A percentile compares a stretch with the other conserved stretches of the same genome.
phyloP scores from a whole-genome alignment of 129 eudicot species.

The Escallonia herrerae region DNA sequence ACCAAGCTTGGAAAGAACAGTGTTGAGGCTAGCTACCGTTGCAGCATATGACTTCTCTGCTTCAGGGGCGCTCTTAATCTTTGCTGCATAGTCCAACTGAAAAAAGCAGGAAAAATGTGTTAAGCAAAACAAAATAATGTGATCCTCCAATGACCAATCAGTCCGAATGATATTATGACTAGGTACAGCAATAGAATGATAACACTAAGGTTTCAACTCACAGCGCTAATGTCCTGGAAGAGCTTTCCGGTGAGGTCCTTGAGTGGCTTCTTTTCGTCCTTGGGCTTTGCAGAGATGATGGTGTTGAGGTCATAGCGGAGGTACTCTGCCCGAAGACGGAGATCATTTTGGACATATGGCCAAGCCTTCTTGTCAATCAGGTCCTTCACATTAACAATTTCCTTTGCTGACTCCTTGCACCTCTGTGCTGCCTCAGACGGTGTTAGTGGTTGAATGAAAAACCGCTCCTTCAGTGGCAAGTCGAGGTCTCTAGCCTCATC shows the following conservation, averaged over 20 bases:
- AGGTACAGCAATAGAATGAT: neutral
- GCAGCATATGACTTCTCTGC: constrained; percentile 91
- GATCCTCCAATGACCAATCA: neutral
- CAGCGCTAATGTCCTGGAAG: constrained; percentile 51
- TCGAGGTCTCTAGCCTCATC: constrained; percentile 78
- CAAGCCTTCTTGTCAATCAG: constrained; percentile 87
- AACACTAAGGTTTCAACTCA: constrained; percentile 18
- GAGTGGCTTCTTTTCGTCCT: constrained; percentile 65
- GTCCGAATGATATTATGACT: neutral
- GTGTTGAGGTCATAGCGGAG: constrained; percentile 95
- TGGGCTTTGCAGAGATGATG: constrained; percentile 69
- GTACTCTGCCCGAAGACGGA: constrained; percentile 64
- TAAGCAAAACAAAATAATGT: neutral
- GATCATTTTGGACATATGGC: constrained; percentile 95
- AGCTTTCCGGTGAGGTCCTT: constrained; percentile 77
- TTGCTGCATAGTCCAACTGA: constrained; percentile 95
- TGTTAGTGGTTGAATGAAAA: constrained; percentile 68
- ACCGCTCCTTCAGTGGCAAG: constrained; percentile 60
- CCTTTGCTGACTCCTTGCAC: constrained; percentile 91
- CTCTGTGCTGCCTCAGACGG: constrained; percentile 75
- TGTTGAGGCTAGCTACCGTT: constrained; percentile 63
- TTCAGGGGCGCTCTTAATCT: constrained; percentile 66
- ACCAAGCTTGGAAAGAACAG: constrained; percentile 86
- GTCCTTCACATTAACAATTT: constrained; percentile 61
- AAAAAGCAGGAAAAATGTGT: neutral